A percentile compares a stretch with the other conserved stretches of the same genome.
phyloP scores from a whole-genome alignment of 805 yeast genomes.

The Pichia phayaonensis region DNA sequence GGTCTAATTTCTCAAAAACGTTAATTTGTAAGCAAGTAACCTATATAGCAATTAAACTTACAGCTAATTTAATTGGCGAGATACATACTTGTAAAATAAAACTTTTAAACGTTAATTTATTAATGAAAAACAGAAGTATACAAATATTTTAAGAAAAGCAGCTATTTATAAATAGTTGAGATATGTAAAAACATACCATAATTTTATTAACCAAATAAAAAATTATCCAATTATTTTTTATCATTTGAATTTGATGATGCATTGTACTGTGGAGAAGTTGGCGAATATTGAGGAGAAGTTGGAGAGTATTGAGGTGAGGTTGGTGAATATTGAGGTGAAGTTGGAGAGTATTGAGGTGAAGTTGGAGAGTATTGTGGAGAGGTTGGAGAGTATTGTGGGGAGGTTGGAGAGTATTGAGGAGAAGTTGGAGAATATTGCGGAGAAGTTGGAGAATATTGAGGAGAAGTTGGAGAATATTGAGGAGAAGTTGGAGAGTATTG shows the following conservation, averaged over 20 bases:
- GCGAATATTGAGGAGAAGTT: constrained; percentile 69
- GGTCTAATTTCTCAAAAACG: constrained; percentile 69
- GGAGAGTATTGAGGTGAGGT: constrained; percentile 70
- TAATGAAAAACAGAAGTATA: constrained; percentile 10
- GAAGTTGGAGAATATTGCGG: constrained; percentile 49
- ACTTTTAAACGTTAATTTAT: constrained; percentile 10
- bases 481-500: constrained; percentile 72
- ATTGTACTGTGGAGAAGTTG: constrained; percentile 59
- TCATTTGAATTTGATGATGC: constrained; percentile 49
- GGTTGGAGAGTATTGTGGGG: constrained; percentile 65
- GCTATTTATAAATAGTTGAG: constrained; percentile 11
- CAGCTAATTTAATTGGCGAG: background rate
- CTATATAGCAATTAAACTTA: background rate
- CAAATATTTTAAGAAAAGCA: constrained; percentile 9
- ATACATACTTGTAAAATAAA: background rate
- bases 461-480: constrained; percentile 66
- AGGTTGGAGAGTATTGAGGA: constrained; percentile 53
- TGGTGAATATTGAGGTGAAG: constrained; percentile 72
- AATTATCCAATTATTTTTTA: constrained; percentile 11
- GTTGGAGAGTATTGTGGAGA: constrained; percentile 74
- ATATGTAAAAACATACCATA: constrained; percentile 7
- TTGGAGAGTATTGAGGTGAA: constrained; percentile 58
- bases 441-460: constrained; percentile 59
- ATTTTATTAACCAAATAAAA: background rate
- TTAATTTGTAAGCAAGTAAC: background rate